Evolutionary conservation across 23 red algal genomes (phyloP), one percentile per base, ranked within the genome.

Genomic region (Gracilaria domingensis): DNA sequence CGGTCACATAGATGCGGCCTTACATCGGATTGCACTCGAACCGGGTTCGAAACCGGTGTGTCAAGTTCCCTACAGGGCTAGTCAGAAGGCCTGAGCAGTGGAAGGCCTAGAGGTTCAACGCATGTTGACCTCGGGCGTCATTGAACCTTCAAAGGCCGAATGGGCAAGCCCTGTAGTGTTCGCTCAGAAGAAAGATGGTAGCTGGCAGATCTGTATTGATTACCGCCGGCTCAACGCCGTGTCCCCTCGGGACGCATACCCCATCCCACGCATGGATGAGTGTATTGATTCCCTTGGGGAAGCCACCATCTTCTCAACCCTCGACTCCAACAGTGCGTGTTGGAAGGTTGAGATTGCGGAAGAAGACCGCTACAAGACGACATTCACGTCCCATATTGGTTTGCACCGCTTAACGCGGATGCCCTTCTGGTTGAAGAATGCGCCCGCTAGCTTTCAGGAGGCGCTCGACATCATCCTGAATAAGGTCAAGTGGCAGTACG

Each of bases 211-310:
- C 24, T 49, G 74, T 47, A 39, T 79, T 49, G 74, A 79, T 13
- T 79, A 79, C 36, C 74, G 74, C 34, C 7, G 44, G 44, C 33
- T 76, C 7, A 76, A 76, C 33, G 71, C 71, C 34, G 35, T 76
- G 23, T 12, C 71, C 25, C 25, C 23, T 49, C 71, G 71, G 33
- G 44, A 76, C 34, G 44, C 37, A 24, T 76, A 76, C 44, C 71
- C 71, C 23, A 45, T 37, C 20, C 71, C 23, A 45, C 71, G 71
- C 44, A 49, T 76, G 44, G 71, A 76, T 49, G 35, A 76, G 71
- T 76, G 35, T 34, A 76, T 6, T 30, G 71, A 76, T 76, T 76
- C 71, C 71, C 71, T 76, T 49, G 71, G 71, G 35, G 71, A 76
- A 30, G 71, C 71, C 23, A 26, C 21, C 23, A 45, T 76, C 23